These are phyloP conservation scores for Glaciozyma antarctica DNA, from an alignment of 768 basidiomycete species.

Conservation along the genomic window DNA sequence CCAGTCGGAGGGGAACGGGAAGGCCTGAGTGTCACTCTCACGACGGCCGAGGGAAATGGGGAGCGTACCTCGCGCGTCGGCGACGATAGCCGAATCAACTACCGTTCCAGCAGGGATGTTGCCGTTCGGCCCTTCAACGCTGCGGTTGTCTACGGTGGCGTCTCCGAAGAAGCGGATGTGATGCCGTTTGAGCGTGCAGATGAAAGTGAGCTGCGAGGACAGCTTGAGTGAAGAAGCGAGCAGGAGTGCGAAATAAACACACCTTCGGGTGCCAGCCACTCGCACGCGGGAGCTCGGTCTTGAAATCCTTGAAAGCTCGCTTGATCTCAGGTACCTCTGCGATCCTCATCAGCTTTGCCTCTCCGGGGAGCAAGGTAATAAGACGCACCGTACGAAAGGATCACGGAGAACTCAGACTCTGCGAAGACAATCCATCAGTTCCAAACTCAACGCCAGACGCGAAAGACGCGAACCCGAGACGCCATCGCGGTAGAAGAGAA, in stretches of 20 bases:
- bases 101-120: slow-evolving; percentile 16
- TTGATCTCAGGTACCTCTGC: slow-evolving; percentile 3
- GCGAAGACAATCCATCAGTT: background rate
- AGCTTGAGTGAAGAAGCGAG: background rate
- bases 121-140: background rate
- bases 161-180: slow-evolving; percentile 13
- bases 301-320: background rate
- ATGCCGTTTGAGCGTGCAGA: slow-evolving; percentile 16
- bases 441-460: no score
- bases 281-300: background rate
- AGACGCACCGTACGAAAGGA: background rate
- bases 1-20: background rate
- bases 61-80: background rate
- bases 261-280: slow-evolving; percentile 10
- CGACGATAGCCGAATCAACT: slow-evolving; percentile 7
- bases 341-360: background rate
- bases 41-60: background rate
- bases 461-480: background rate
- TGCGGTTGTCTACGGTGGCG: background rate
- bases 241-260: background rate
- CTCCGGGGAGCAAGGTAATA: background rate
- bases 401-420: background rate
- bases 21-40: background rate
- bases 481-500: slow-evolving; percentile 24
- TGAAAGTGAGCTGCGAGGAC: slow-evolving; percentile 5